Percentiles rank a stretch among this genome's conserved stretches.
These are phyloP conservation scores for Colletotrichum chrysophilum DNA, from an alignment of 2,329 filamentous ascomycete species.

Conservation along the genomic window DNA sequence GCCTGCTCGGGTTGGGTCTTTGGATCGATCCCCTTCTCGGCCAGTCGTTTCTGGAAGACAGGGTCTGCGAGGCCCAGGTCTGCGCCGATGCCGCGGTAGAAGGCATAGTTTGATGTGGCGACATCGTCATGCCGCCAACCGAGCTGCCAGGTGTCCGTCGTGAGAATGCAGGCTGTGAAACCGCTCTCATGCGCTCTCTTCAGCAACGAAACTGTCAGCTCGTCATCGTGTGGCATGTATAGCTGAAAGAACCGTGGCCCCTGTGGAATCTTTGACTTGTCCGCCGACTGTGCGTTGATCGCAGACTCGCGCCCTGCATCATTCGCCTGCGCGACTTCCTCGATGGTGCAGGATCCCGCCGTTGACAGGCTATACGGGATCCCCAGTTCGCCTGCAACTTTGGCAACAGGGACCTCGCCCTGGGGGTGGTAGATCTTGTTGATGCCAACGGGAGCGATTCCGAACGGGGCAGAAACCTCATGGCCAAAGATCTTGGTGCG, in stretches of 20 bases:
- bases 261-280: constrained; percentile 5
- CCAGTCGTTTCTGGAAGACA: constrained; percentile 60
- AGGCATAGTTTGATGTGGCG: constrained; percentile 63
- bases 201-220: constrained; percentile 60
- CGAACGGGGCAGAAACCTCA: constrained; percentile 62
- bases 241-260: constrained; percentile 65
- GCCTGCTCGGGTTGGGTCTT: constrained; percentile 49
- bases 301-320: constrained; percentile 31
- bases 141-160: constrained; percentile 68
- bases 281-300: neutral
- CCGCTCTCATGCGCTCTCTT: constrained; percentile 58
- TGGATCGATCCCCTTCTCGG: constrained; percentile 56
- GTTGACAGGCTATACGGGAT: constrained; percentile 66
- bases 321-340: constrained; percentile 62
- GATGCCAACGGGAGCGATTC: constrained; percentile 70
- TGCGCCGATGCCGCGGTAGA: constrained; percentile 64
- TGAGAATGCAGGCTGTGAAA: constrained; percentile 64
- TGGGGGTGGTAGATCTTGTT: constrained; percentile 68
- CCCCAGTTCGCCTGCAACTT: constrained; percentile 62
- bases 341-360: constrained; percentile 60
- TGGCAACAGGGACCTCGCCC: constrained; percentile 64
- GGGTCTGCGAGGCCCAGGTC: constrained; percentile 65
- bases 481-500: constrained; percentile 64
- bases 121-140: constrained; percentile 66
- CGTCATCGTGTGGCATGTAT: constrained; percentile 69